These are phyloP conservation scores for Arthrobotrys sphaeroides DNA, from an alignment of 2,329 filamentous ascomycete genomes.

Conservation along the genomic window DNA sequence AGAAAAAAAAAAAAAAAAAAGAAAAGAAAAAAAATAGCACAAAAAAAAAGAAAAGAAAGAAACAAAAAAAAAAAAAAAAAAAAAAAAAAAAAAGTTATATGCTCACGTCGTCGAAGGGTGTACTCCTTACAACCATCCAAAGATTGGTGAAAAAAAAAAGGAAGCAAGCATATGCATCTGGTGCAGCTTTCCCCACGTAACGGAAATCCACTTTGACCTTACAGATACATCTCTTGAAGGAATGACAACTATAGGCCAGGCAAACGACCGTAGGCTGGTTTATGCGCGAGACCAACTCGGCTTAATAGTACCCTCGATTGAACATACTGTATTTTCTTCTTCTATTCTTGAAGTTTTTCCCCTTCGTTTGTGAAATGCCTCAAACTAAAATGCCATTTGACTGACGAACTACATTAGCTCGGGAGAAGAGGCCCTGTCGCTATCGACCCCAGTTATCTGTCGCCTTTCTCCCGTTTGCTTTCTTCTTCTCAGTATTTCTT, in stretches of 20 bases:
- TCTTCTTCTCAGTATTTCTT: conserved; percentile 32
- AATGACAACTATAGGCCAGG: conserved; percentile 13
- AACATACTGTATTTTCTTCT: conserved; percentile 35
- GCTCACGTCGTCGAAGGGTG: neutral
- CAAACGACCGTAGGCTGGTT: conserved; percentile 17
- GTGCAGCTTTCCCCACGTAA: conserved; percentile 51
- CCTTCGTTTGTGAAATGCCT: conserved; percentile 52
- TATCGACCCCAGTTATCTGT: conserved; percentile 48
- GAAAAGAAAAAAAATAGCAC: neutral
- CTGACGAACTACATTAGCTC: conserved; percentile 50
- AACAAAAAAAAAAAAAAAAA: neutral
- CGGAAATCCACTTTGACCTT: conserved; percentile 39
- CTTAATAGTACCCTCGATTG: conserved; percentile 38
- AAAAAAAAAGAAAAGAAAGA: neutral
- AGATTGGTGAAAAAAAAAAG: conserved; percentile 19
- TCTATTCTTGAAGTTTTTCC: conserved; percentile 6
- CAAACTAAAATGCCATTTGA: conserved; percentile 52
- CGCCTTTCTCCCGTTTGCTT: conserved; percentile 53
- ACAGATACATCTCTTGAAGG: conserved; percentile 19
- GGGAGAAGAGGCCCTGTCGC: conserved; percentile 42
- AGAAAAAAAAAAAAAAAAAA: neutral
- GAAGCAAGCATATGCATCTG: conserved; percentile 20
- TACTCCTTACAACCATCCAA: conserved; percentile 4
- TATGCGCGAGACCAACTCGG: conserved; percentile 50
- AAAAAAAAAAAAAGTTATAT: conserved; percentile 2